Evolutionary conservation across 2,329 filamentous ascomycete species (phyloP), one percentile per base, ranked within the genome.

Genomic region (Orbilia quercus): DNA sequence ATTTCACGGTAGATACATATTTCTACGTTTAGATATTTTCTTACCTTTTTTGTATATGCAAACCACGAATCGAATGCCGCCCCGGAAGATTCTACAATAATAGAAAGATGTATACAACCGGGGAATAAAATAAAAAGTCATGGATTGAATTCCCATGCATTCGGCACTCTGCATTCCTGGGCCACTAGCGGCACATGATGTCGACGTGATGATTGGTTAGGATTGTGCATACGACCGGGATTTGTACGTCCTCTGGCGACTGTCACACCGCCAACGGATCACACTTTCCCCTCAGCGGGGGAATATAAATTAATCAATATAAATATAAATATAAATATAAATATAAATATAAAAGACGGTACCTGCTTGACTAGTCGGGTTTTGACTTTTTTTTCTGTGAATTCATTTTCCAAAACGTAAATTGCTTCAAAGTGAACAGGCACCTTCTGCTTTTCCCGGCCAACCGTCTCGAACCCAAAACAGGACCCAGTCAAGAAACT

Each of bases 151-250:
- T n/a, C n/a, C n/a, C n/a, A n/a, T n/a, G n/a, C n/a, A n/a, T n/a
- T n/a, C n/a, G n/a, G n/a, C n/a, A n/a, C n/a, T 36, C 60, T 38
- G 60, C 50, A 54, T 38, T 64, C 48, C 48, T 50, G 38, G 50
- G 38, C 18, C 16, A 34, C 25, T 9, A 16, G 18, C 22, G 18
- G 23, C 23, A 38, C 38, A 18, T n/a, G 38, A 22, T 40, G 28
- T 9, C 23, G 58, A 45, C 25, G 2, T 44, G 58, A 12, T 42
- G 57, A 47, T 48, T 36, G 47, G 64, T 69, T 69, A 69, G 64
- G 64, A 69, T 69, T 47, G 64, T 69, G 64, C 64, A 69, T 69
- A 54, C 57, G 47, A 51, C 25, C n/a, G 20, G 11, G 50, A 14
- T 9, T 7, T 7, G n/a, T n/a, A n/a, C n/a, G n/a, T n/a, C n/a